Percentiles rank a stretch among this genome's conserved stretches.
phyloP scores from a whole-genome alignment of 2,329 filamentous ascomycete genomes.

The Botrytis hyacinthi region DNA sequence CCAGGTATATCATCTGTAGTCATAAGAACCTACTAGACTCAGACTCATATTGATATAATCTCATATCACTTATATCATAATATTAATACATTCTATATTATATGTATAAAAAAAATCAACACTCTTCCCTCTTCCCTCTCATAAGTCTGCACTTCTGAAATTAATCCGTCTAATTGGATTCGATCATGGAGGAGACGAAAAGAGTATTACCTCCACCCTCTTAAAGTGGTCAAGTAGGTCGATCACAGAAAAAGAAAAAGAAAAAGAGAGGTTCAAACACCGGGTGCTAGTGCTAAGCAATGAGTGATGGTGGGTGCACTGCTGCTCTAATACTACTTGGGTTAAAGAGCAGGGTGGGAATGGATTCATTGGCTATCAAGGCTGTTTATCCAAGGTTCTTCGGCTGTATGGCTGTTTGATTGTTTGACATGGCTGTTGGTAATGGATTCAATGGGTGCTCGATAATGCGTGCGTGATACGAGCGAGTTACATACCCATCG shows the following conservation, averaged over 20 bases:
- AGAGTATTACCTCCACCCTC: constrained; percentile 7
- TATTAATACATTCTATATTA: background rate
- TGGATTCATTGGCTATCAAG: constrained; percentile 12
- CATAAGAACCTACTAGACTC: background rate
- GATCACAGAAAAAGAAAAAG: background rate
- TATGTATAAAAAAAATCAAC: no score
- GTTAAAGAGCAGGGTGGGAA: constrained; percentile 5
- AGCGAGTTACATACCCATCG: background rate
- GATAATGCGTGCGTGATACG: constrained; percentile 8
- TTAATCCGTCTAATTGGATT: background rate
- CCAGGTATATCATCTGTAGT: background rate
- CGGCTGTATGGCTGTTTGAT: background rate
- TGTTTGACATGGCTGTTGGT: constrained; percentile 21
- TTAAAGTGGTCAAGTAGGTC: background rate
- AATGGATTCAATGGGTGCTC: constrained; percentile 21
- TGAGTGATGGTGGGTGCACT: constrained; percentile 2
- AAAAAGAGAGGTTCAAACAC: constrained; percentile 5
- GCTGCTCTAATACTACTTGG: background rate
- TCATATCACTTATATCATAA: background rate
- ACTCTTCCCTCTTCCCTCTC: background rate
- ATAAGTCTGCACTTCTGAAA: background rate
- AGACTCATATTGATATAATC: background rate
- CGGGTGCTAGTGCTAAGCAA: constrained; percentile 1
- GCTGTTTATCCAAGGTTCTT: constrained; percentile 4
- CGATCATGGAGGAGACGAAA: constrained; percentile 1